Conservation (phyloP, 2,329 filamentous ascomycete species). For the Sclerotiophoma versabilis region DNA sequence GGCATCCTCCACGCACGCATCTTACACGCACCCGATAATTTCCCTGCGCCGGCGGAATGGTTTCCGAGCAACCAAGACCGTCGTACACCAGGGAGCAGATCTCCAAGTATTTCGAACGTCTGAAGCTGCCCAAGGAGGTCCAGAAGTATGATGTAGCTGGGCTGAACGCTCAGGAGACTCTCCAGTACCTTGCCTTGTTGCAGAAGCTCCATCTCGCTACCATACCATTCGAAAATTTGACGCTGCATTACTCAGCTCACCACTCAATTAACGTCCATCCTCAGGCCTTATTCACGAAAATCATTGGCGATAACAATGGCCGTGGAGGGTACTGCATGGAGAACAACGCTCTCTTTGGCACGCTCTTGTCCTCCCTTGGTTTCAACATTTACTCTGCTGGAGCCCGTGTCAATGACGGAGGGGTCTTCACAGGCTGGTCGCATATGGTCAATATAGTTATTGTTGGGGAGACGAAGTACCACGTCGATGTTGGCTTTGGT, state of each 20-base stretch:
- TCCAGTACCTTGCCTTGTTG: constrained; percentile 40
- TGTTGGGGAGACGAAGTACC: constrained; percentile 41
- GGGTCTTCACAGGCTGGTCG: constrained; percentile 42
- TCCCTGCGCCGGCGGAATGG: constrained; percentile 24
- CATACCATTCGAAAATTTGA: constrained; percentile 65
- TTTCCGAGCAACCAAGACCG: constrained; percentile 26
- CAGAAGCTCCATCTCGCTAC: constrained; percentile 53
- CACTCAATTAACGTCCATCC: constrained; percentile 58
- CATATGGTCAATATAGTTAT: constrained; percentile 57
- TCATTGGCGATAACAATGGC: constrained; percentile 57
- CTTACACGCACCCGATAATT: constrained; percentile 11
- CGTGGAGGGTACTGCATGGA: constrained; percentile 69
- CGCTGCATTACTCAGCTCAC: constrained; percentile 56
- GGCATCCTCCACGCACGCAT: not conserved
- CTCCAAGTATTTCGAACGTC: constrained; percentile 45
- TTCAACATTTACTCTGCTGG: constrained; percentile 54
- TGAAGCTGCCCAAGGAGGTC: constrained; percentile 36
- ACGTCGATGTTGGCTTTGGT: constrained; percentile 56
- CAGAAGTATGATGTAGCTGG: constrained; percentile 34
- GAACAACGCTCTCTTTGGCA: constrained; percentile 62
- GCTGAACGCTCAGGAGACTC: constrained; percentile 28
- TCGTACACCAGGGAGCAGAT: constrained; percentile 39
- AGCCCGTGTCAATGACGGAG: constrained; percentile 48
- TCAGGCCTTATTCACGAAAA: constrained; percentile 60
- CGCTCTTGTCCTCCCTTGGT: constrained; percentile 60